phyloP scores from a whole-genome alignment of 768 basidiomycete genomes.

The Baorangia bicolor region DNA sequence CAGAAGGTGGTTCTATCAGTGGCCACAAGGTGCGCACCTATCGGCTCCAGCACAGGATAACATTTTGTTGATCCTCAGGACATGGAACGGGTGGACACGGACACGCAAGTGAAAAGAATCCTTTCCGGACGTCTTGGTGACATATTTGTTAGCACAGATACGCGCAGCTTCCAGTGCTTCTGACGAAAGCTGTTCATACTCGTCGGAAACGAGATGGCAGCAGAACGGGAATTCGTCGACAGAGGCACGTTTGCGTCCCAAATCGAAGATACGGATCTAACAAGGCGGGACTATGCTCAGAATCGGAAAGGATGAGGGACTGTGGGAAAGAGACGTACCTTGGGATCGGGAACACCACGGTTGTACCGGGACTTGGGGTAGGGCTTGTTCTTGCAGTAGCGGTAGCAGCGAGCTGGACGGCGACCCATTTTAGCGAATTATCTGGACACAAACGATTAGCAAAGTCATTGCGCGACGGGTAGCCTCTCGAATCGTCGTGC shows the following conservation, averaged over 20 bases:
- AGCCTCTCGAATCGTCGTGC: not conserved
- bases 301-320: not conserved
- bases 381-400: slow-evolving; percentile 99
- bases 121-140: slow-evolving; percentile 97
- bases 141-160: slow-evolving; percentile 99
- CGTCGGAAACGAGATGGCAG: slow-evolving; percentile 94
- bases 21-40: slow-evolving; percentile 49
- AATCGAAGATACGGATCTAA: slow-evolving; percentile 94
- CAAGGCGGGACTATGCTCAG: not conserved
- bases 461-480: not conserved
- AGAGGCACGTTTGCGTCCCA: slow-evolving; percentile 92
- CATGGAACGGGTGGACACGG: slow-evolving; percentile 97
- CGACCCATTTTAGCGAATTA: slow-evolving; percentile 70
- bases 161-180: slow-evolving; percentile 98
- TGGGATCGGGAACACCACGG: slow-evolving; percentile 97
- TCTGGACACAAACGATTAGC: slow-evolving; percentile 15
- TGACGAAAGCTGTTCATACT: slow-evolving; percentile 94
- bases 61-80: slow-evolving; percentile 99
- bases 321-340: slow-evolving; percentile 44
- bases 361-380: slow-evolving; percentile 95
- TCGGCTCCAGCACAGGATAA: slow-evolving; percentile 99
- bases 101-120: slow-evolving; percentile 99
- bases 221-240: slow-evolving; percentile 99
- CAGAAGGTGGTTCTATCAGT: rapidly evolving
- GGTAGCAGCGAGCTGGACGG: slow-evolving; percentile 96